Base-by-base conservation (phyloP, 805 yeast species). In the Torulaspora quercuum region DNA sequence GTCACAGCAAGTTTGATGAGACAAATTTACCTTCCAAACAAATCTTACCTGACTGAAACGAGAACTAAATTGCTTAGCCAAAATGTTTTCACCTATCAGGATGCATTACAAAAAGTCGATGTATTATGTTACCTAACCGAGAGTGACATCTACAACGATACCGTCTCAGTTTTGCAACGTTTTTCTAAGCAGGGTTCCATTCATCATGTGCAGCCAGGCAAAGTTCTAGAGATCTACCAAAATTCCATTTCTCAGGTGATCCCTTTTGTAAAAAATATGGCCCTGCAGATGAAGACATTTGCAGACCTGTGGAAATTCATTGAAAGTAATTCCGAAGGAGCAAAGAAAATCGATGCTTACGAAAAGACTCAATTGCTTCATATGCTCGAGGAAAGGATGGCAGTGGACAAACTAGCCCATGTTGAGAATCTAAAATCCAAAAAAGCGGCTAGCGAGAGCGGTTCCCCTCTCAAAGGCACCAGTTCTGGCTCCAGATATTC, bases 11-110 rank as follows among this genome's bases (percentile, higher is more conserved):
- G 53, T 29, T 9, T 58, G 11, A 23, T 45, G 7, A 53, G 57
- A 28, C 61, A 57, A 29, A 33, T 58, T 7, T 57, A 52, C 35
- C 11, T 53, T 11, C 58, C 64, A 1, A 57, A 55, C 33, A 46
- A 38, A 32, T 13, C 16, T 1, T 46, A 39, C 28, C 48, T 60
- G 15, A 35, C 44, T 3, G 40, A 43, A 23, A 23, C 33, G 2
- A 39, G 33, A 18, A 48, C 53, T 7, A 50, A 45, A 25, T 30
- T 58, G 18, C 33, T 39, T 8, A 39, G 53, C 6, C 41, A 45
- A 22, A 59, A 58, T 32, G 50, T 52, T 6, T 45, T 37, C 29
- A 57, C 50, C 14, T 58, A 49, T 33, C 49, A 47, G 20, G 49
- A 38, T n/a, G 22, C 48, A 1, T 16, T 55, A 28, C 20, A 36